phyloP scores from a whole-genome alignment of 306 rosid genomes.

The Vicia sativa region DNA sequence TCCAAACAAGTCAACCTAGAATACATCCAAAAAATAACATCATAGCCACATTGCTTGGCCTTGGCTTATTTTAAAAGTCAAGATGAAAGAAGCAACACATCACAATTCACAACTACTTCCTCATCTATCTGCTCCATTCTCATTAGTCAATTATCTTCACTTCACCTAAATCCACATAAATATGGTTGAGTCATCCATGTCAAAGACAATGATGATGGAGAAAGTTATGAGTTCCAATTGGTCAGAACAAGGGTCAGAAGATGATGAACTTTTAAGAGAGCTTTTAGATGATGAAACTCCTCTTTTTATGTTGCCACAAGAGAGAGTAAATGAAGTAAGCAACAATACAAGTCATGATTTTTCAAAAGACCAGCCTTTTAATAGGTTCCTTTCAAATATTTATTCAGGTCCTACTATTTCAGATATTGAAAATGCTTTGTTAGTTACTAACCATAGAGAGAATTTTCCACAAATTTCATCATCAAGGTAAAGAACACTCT shows the following conservation, averaged over 20 bases:
- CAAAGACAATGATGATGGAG: slow-evolving; percentile 43
- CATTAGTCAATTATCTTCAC: slow-evolving; percentile 34
- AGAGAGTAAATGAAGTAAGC: background rate
- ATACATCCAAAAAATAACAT: slow-evolving; percentile 50
- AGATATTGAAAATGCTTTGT: slow-evolving; percentile 75
- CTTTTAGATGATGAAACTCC: slow-evolving; percentile 72
- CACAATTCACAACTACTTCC: slow-evolving; percentile 50
- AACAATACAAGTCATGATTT: slow-evolving; percentile 8
- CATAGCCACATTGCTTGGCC: slow-evolving; percentile 31
- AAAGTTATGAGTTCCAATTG: slow-evolving; percentile 50
- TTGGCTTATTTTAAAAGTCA: slow-evolving; percentile 62
- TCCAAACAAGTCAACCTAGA: slow-evolving; percentile 62
- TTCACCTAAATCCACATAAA: slow-evolving; percentile 19
- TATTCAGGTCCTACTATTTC: slow-evolving; percentile 76
- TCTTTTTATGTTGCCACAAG: slow-evolving; percentile 46
- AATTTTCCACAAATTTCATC: slow-evolving; percentile 54
- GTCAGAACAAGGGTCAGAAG: slow-evolving; percentile 56
- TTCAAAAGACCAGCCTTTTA: slow-evolving; percentile 39
- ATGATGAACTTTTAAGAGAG: slow-evolving; percentile 70
- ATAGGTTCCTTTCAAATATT: slow-evolving; percentile 49
- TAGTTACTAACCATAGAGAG: slow-evolving; percentile 46
- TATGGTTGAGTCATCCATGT: slow-evolving; percentile 42
- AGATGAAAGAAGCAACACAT: slow-evolving; percentile 45
- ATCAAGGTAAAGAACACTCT: slow-evolving; percentile 45
- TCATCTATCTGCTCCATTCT: slow-evolving; percentile 67